Evolutionary conservation across 2,329 filamentous ascomycete genomes (phyloP).

Genomic region (Dichotomopilus funicola): DNA sequence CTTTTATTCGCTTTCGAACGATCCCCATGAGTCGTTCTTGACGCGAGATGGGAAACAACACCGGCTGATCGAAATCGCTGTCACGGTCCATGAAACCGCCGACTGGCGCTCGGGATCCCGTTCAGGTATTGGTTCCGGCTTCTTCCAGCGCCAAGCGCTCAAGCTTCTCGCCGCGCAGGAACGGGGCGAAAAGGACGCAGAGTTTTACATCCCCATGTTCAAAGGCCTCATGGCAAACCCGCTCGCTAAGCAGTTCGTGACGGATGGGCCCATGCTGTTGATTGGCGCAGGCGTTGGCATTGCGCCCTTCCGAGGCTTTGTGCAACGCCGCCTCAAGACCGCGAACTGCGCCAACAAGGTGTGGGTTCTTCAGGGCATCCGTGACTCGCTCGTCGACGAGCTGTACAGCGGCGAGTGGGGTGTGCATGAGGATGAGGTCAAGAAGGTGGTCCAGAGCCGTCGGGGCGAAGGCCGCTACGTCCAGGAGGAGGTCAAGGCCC

Average conservation of each 20-base stretch:
- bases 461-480: slow-evolving; percentile 82
- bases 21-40: slow-evolving; percentile 71
- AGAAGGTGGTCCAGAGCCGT: slow-evolving; percentile 72
- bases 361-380: slow-evolving; percentile 89
- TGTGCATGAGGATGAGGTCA: slow-evolving; percentile 80
- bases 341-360: slow-evolving; percentile 97
- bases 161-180: slow-evolving; percentile 63
- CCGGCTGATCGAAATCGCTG: slow-evolving; percentile 89
- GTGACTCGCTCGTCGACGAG: slow-evolving; percentile 92
- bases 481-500: slow-evolving; percentile 85
- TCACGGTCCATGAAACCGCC: slow-evolving; percentile 81
- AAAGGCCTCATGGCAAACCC: slow-evolving; percentile 97
- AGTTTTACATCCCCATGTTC: slow-evolving; percentile 90
- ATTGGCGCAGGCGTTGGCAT: slow-evolving; percentile 96
- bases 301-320: slow-evolving; percentile 95
- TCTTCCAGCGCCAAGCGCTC: slow-evolving; percentile 78
- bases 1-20: slow-evolving; percentile 97
- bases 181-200: slow-evolving; percentile 47
- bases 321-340: slow-evolving; percentile 86
- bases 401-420: slow-evolving; percentile 96
- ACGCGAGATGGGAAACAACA: slow-evolving; percentile 63
- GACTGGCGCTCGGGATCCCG: slow-evolving; percentile 70
- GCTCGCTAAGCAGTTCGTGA: slow-evolving; percentile 81
- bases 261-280: slow-evolving; percentile 93
- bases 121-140: slow-evolving; percentile 85